Evolutionary conservation across 352 stramenopile genomes (phyloP).

Genomic region (Globisporangium nagaii): DNA sequence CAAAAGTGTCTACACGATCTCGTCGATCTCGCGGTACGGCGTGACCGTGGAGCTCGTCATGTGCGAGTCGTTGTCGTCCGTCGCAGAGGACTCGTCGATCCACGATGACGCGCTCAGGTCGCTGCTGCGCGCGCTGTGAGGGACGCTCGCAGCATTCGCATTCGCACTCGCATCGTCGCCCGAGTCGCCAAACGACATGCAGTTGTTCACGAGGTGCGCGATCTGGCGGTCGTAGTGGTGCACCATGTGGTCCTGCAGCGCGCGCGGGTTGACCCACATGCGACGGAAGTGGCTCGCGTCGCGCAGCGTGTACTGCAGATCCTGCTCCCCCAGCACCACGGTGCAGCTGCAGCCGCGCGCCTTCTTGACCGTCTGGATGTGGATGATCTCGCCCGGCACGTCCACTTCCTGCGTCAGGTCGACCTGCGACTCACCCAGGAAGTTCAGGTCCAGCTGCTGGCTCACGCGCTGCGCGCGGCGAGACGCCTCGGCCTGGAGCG

Average conservation of each 20-base stretch:
- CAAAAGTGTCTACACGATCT: conserved; percentile 20
- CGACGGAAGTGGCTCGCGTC: conserved; percentile 65
- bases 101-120: conserved; percentile 16
- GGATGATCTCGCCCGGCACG: conserved; percentile 64
- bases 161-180: not conserved
- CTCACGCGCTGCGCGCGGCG: conserved; percentile 2
- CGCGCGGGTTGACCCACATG: conserved; percentile 56
- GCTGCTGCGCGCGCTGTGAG: conserved; percentile 15
- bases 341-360: conserved; percentile 62
- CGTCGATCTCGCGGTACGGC: conserved; percentile 29
- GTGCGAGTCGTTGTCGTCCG: conserved; percentile 6
- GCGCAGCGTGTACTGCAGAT: conserved; percentile 64
- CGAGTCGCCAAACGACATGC: conserved; percentile 37
- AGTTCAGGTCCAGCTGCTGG: conserved; percentile 24
- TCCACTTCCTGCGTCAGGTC: conserved; percentile 54
- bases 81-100: conserved; percentile 18
- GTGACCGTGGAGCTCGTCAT: conserved; percentile 14
- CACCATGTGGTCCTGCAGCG: conserved; percentile 72
- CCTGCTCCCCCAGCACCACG: conserved; percentile 55
- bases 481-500: not conserved
- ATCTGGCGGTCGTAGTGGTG: conserved; percentile 81
- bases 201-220: conserved; percentile 43
- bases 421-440: conserved; percentile 25
- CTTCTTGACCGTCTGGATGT: conserved; percentile 53
- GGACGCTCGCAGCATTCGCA: not conserved